Conservation (phyloP, 345 rosid genomes). For the Hibiscus mutabilis region DNA sequence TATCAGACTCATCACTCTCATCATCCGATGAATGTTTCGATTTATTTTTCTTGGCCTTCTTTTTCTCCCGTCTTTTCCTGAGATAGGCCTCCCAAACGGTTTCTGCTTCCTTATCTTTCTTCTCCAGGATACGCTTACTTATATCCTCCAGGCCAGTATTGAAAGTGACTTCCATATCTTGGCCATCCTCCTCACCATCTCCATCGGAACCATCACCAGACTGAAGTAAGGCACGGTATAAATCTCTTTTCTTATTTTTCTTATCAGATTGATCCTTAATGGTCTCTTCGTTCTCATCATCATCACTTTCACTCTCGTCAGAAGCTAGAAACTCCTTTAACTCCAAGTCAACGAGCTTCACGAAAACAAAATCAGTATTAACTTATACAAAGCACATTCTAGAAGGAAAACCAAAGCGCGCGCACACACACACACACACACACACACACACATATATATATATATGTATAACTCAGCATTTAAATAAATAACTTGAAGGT, state of each 20-base stretch:
- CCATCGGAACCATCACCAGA: slow-evolving; percentile 60
- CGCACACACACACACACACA: no score
- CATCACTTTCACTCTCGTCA: slow-evolving; percentile 64
- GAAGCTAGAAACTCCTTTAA: slow-evolving; percentile 84
- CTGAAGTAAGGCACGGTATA: slow-evolving; percentile 56
- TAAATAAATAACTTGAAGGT: neutral
- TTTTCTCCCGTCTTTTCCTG: slow-evolving; percentile 62
- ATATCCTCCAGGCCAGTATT: slow-evolving; percentile 85
- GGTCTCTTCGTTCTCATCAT: slow-evolving; percentile 27
- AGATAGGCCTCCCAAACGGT: slow-evolving; percentile 67
- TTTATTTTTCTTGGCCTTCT: slow-evolving; percentile 52
- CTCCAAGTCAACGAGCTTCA: slow-evolving; percentile 72
- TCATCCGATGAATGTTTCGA: slow-evolving; percentile 52
- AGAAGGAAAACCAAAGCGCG: no score
- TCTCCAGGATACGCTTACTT: slow-evolving; percentile 67
- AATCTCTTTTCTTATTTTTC: slow-evolving; percentile 42
- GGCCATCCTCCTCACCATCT: slow-evolving; percentile 47
- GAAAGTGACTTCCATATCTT: slow-evolving; percentile 92
- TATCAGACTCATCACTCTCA: slow-evolving; percentile 35
- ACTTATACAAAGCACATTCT: neutral
- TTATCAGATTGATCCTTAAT: slow-evolving; percentile 31
- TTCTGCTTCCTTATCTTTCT: slow-evolving; percentile 66
- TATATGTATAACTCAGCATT: neutral
- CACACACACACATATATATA: no score
- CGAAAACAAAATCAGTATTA: slow-evolving; percentile 21